phyloP scores from a whole-genome alignment of 2,329 filamentous ascomycete species.

The Capronia coronata region DNA sequence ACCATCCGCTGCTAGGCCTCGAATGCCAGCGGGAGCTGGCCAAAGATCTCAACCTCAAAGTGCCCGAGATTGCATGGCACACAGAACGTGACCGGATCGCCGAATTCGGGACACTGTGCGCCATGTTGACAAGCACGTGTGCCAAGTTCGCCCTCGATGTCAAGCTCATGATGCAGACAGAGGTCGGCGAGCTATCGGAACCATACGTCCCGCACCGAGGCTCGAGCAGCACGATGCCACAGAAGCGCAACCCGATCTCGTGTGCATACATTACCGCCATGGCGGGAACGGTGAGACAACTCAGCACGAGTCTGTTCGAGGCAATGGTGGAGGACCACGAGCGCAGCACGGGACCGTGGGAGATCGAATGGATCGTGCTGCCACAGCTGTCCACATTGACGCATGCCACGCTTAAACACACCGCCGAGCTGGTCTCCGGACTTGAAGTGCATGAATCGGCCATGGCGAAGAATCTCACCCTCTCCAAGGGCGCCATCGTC shows the following conservation, averaged over 20 bases:
- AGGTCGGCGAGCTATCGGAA: constrained; percentile 50
- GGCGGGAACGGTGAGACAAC: constrained; percentile 48
- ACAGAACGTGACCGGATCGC: constrained; percentile 50
- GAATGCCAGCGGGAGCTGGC: too few relatives aligned
- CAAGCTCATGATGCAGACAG: constrained; percentile 54
- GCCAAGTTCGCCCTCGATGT: constrained; percentile 53
- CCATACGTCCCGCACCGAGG: constrained; percentile 51
- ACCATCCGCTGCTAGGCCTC: too few relatives aligned
- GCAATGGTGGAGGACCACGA: constrained; percentile 55
- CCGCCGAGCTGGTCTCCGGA: too few relatives aligned
- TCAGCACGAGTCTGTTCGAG: constrained; percentile 49
- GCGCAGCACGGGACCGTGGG: constrained; percentile 53
- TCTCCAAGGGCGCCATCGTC: constrained; percentile 50
- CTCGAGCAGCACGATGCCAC: constrained; percentile 52
- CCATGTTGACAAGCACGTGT: constrained; percentile 48
- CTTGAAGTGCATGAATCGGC: too few relatives aligned
- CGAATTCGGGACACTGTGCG: constrained; percentile 50
- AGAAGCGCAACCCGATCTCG: constrained; percentile 55
- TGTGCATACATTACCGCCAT: constrained; percentile 52
- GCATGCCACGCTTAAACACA: too few relatives aligned
- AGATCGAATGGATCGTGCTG: constrained; percentile 53
- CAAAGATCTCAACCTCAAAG: constrained; percentile 32
- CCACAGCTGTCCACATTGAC: constrained; percentile 53
- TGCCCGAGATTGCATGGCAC: constrained; percentile 54
- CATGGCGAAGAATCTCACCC: constrained; percentile 48